phyloP scores from a whole-genome alignment of 441 rosid genomes.

The California macrophylla region DNA sequence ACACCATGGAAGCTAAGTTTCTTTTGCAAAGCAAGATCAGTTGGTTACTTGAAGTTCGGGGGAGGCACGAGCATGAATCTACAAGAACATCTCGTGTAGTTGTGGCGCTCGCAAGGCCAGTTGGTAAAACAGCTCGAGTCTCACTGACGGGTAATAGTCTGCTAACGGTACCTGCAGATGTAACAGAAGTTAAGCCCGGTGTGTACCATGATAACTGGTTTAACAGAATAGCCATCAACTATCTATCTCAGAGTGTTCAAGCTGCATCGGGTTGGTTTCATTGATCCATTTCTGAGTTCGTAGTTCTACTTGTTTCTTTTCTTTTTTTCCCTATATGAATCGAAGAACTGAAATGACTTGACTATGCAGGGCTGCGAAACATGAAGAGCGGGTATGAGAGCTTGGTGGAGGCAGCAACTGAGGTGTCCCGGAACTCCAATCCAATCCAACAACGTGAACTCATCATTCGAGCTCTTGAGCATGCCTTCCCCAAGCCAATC shows the following conservation, averaged over 20 bases:
- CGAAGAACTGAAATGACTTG: background rate
- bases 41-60: background rate
- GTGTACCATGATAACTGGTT: conserved; percentile 50
- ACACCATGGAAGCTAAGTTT: conserved; percentile 31
- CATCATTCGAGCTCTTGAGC: conserved; percentile 48
- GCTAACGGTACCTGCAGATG: background rate
- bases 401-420: conserved; percentile 60
- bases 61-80: background rate
- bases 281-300: background rate
- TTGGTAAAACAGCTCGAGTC: conserved; percentile 14
- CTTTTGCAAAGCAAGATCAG: conserved; percentile 12
- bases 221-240: conserved; percentile 45
- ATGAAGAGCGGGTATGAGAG: conserved; percentile 47
- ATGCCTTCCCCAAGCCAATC: conserved; percentile 50
- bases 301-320: background rate
- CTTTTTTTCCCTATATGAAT: background rate
- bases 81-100: conserved; percentile 19
- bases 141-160: conserved; percentile 4
- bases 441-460: conserved; percentile 46
- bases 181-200: conserved; percentile 16
- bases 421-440: conserved; percentile 37
- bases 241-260: conserved; percentile 54
- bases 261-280: conserved; percentile 41
- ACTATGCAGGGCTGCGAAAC: conserved; percentile 43
- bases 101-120: conserved; percentile 33